Conservation (phyloP, 805 yeast species). For the Torulaspora franciscae region DNA sequence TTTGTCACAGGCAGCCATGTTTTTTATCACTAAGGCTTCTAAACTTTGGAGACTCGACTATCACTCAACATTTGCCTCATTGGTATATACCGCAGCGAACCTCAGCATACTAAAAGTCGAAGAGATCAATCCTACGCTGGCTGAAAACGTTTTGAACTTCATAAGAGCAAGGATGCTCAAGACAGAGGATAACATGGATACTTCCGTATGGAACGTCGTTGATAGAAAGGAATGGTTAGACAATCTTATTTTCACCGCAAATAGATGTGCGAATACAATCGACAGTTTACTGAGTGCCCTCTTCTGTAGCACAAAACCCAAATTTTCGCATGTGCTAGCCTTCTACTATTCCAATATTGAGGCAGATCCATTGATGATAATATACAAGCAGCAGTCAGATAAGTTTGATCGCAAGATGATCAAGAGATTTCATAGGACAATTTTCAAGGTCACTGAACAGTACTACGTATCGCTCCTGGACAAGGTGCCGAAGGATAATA, state of each 20-base stretch:
- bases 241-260: conserved; percentile 43
- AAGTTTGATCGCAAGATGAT: conserved; percentile 37
- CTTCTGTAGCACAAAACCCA: conserved; percentile 48
- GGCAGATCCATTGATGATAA: conserved; percentile 38
- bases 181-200: conserved; percentile 24
- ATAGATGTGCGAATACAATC: conserved; percentile 44
- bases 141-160: conserved; percentile 36
- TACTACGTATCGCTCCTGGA: conserved; percentile 43
- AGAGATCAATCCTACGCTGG: conserved; percentile 29
- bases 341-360: conserved; percentile 50
- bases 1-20: conserved; percentile 42
- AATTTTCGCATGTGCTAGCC: conserved; percentile 48
- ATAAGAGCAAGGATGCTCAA: conserved; percentile 24
- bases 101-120: conserved; percentile 33
- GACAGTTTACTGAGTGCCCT: conserved; percentile 41
- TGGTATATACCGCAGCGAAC: conserved; percentile 49
- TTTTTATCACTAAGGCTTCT: conserved; percentile 43
- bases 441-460: conserved; percentile 41
- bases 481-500: conserved; percentile 54
- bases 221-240: conserved; percentile 51
- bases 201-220: conserved; percentile 38
- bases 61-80: conserved; percentile 44
- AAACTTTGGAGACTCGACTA: conserved; percentile 55
- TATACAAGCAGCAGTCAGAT: conserved; percentile 29
- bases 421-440: conserved; percentile 34